Evolutionary conservation across 2,329 filamentous ascomycete genomes (phyloP), one percentile per base, ranked within the genome.

Genomic region (Aspergillus floridensis): DNA sequence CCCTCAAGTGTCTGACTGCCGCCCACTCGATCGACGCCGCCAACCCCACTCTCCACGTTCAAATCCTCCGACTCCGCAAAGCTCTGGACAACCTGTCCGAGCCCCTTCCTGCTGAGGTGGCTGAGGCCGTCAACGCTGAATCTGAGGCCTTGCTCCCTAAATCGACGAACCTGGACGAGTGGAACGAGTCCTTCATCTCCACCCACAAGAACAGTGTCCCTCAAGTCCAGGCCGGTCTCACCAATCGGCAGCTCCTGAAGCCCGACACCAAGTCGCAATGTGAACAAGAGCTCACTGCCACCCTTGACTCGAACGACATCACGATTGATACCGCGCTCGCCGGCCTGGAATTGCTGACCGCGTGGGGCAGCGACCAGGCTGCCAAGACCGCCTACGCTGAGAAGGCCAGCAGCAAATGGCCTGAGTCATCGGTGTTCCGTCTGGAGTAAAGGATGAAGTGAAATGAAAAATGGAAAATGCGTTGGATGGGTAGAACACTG

Each of bases 1-100:
- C 95, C 0, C 82, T 97, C 60, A 90, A 91, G 70, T 96, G 91
- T 75, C 84, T 99, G 56, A 86, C 90, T 52, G 88, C 90, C 19
- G 88, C 91, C 29, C 79, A 86, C 57, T 81, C 83, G 3, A 80
- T 97, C 35, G 88, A 95, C 63, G 75, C 87, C 2, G 81, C 86
- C 49, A 83, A 92, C 69, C 84, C 90, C 11, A 86, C 83, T 63
- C 83, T 93, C n/a, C 88, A 93, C 71, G 86, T 92, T 69, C 91
- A 95, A 73, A 81, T 84, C 31, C 79, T 88, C 48, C 84, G 86
- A 59, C 88, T 97, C 78, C 86, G 86, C 63, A 82, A 87, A 66
- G 80, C 84, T 35, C 75, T 90, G 53, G 82, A 83, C 63, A 76
- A 79, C 5, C 82, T 84, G 48, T 74, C 82, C 19, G 82, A 82